phyloP scores from a whole-genome alignment of 352 stramenopile genomes.

The Pythium sukuiense region DNA sequence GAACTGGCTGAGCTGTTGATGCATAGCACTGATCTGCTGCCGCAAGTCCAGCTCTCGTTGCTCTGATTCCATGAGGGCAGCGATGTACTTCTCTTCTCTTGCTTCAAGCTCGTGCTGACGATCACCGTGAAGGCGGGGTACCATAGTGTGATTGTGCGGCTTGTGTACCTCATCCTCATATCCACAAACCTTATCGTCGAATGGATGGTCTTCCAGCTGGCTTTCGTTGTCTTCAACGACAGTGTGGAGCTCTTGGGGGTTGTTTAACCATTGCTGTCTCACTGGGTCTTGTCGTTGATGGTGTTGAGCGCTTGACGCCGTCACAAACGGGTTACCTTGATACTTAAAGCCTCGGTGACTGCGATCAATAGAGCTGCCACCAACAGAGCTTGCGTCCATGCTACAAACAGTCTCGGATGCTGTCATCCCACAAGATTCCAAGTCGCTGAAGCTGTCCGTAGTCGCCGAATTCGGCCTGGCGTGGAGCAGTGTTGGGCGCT shows the following conservation, averaged over 20 bases:
- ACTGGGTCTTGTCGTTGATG: conserved; percentile 2
- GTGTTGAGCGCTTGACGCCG: conserved; percentile 6
- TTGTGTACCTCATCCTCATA: neutral
- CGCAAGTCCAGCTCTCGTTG: conserved; percentile 70
- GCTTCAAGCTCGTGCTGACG: conserved; percentile 57
- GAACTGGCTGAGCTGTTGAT: conserved; percentile 45
- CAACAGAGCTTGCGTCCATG: conserved; percentile 3
- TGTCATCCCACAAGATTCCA: neutral
- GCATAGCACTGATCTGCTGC: conserved; percentile 45
- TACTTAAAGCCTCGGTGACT: neutral
- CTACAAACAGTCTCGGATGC: conserved; percentile 15
- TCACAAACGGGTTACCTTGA: neutral
- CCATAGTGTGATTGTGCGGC: neutral
- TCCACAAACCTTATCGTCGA: neutral
- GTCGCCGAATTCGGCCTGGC: neutral
- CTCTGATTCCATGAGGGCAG: conserved; percentile 74
- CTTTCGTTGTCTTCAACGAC: neutral
- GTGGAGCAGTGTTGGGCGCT: neutral
- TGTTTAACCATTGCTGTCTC: neutral
- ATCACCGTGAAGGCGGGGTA: conserved; percentile 13
- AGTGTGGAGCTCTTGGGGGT: neutral
- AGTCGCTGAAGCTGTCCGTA: neutral
- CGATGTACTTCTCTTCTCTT: conserved; percentile 74
- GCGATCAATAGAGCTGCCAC: conserved; percentile 2
- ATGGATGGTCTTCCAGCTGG: neutral